Percentiles rank a stretch among this genome's conserved stretches.
These are phyloP conservation scores for Penicillium sp. DNA, from an alignment of 2,329 filamentous ascomycete genomes.

Conservation along the genomic window DNA sequence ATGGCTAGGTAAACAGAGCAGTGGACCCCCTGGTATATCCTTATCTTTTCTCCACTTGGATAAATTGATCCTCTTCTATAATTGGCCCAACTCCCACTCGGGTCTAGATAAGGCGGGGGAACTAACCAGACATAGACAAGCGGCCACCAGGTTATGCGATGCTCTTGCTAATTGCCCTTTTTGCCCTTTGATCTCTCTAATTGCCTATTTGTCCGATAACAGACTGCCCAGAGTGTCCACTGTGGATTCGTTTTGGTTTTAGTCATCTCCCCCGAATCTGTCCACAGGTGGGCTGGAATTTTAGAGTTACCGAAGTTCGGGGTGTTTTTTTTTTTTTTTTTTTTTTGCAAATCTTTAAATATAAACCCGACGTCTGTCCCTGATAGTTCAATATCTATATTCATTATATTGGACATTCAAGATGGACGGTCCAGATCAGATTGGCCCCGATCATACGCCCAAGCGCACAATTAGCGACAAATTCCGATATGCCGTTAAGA, in stretches of 20 bases:
- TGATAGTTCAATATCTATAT: background rate
- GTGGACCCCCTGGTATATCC: background rate
- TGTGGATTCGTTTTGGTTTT: background rate
- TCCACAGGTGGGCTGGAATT: background rate
- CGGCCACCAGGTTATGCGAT: constrained; percentile 13
- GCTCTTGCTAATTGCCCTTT: constrained; percentile 16
- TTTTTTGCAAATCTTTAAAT: background rate
- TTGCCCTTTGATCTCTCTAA: too few relatives aligned
- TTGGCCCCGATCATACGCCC: constrained; percentile 43
- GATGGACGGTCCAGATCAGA: constrained; percentile 46
- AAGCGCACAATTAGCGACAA: constrained; percentile 40
- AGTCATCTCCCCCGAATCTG: constrained; percentile 6
- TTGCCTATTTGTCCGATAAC: background rate
- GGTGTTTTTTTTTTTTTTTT: background rate
- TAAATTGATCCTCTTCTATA: background rate
- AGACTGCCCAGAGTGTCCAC: background rate
- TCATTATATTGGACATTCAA: constrained; percentile 1
- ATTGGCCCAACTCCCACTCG: background rate
- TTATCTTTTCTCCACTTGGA: constrained; percentile 11
- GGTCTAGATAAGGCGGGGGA: background rate
- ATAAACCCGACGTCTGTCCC: background rate
- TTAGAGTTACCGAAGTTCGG: constrained; percentile 9
- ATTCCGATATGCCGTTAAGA: constrained; percentile 34
- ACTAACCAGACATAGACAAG: background rate
- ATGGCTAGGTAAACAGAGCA: too few relatives aligned